phyloP scores from a whole-genome alignment of 2,329 filamentous ascomycete genomes.

The Salinomyces thailandicus region DNA sequence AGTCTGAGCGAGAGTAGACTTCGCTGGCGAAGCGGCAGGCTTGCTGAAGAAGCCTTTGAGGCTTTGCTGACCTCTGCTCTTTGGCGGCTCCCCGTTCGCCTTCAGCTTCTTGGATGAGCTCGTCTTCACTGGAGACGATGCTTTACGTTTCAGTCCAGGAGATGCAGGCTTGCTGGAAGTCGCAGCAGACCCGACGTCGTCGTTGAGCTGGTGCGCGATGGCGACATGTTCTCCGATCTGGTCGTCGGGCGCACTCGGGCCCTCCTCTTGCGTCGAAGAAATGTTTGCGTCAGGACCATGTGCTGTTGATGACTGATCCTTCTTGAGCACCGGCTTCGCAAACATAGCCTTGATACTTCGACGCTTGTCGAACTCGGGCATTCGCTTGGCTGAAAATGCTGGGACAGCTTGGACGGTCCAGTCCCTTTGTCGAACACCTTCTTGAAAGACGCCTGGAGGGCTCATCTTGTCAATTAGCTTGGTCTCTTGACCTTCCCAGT shows the following conservation, averaged over 20 bases:
- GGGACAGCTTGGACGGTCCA: slow-evolving; percentile 59
- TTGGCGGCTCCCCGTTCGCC: slow-evolving; percentile 24
- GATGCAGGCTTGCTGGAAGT: not conserved
- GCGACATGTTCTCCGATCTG: not conserved
- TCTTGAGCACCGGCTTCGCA: slow-evolving; percentile 37
- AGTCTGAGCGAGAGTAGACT: not conserved
- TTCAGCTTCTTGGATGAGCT: slow-evolving; percentile 43
- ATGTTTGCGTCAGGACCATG: not conserved
- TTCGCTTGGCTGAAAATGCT: slow-evolving; percentile 66
- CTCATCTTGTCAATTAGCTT: slow-evolving; percentile 65
- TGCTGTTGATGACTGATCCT: slow-evolving; percentile 15
- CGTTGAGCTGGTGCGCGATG: not conserved
- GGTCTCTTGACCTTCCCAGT: slow-evolving; percentile 35
- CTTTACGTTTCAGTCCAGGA: slow-evolving; percentile 25
- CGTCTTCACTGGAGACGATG: slow-evolving; percentile 17
- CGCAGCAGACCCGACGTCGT: no score
- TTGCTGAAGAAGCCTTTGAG: slow-evolving; percentile 69
- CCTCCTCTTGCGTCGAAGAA: not conserved
- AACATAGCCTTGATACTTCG: slow-evolving; percentile 93
- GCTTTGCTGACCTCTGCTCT: slow-evolving; percentile 46
- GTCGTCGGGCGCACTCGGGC: not conserved
- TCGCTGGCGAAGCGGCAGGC: slow-evolving; percentile 12
- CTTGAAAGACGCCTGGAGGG: slow-evolving; percentile 57
- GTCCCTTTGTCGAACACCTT: slow-evolving; percentile 54
- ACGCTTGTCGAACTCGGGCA: slow-evolving; percentile 78